phyloP scores from a whole-genome alignment of 2,329 filamentous ascomycete genomes.

The Ceratocystis huliohia region DNA sequence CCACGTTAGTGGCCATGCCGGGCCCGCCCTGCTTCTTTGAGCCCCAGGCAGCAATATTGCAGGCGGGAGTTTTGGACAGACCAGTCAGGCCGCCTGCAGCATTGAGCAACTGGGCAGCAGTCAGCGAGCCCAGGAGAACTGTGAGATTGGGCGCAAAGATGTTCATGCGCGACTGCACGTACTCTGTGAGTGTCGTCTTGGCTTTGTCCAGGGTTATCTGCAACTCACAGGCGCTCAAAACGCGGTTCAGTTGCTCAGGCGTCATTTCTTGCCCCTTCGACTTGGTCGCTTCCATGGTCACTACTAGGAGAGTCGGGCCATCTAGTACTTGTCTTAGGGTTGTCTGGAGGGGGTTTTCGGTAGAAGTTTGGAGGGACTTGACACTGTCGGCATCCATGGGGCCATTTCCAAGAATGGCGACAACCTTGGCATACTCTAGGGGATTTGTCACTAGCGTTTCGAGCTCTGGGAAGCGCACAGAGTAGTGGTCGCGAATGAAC shows the following conservation, averaged over 20 bases:
- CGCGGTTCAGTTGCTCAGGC: conserved; percentile 58
- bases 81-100: conserved; percentile 79
- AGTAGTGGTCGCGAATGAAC: conserved; percentile 92
- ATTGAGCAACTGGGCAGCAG: conserved; percentile 92
- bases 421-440: conserved; percentile 88
- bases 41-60: conserved; percentile 82
- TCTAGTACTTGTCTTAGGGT: conserved; percentile 72
- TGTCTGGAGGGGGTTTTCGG: conserved; percentile 63
- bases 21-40: conserved; percentile 67
- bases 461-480: conserved; percentile 80
- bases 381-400: conserved; percentile 73
- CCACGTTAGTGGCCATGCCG: conserved; percentile 84
- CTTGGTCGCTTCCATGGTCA: conserved; percentile 86
- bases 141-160: conserved; percentile 92
- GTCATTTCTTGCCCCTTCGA: conserved; percentile 70
- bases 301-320: conserved; percentile 84
- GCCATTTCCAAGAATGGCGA: conserved; percentile 83
- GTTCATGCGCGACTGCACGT: conserved; percentile 94
- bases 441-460: conserved; percentile 83
- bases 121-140: conserved; percentile 77
- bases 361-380: conserved; percentile 61
- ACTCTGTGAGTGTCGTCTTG: conserved; percentile 77
- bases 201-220: conserved; percentile 76
- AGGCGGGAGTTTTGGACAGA: conserved; percentile 81
- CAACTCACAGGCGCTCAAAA: conserved; percentile 73